These are phyloP conservation scores for Saccharomycopsis olivae DNA, from an alignment of 805 yeast species.

Conservation along the genomic window DNA sequence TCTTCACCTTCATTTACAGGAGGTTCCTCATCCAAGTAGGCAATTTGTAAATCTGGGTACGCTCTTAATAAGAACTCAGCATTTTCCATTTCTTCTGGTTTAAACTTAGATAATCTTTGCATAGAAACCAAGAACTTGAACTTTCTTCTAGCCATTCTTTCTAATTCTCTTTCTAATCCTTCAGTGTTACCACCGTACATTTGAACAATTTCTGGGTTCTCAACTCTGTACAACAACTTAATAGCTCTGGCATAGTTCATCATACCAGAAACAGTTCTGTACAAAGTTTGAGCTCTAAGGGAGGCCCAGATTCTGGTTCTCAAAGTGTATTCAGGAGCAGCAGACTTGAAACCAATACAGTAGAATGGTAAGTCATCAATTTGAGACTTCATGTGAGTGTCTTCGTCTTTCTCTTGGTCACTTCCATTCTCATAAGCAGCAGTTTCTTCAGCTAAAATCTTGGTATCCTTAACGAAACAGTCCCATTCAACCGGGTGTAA, in stretches of 20 bases:
- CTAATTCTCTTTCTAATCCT: constrained; percentile 52
- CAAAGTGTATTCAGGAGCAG: constrained; percentile 50
- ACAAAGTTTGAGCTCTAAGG: constrained; percentile 70
- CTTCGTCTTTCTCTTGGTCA: constrained; percentile 27
- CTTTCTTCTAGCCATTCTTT: constrained; percentile 67
- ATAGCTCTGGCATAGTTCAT: constrained; percentile 70
- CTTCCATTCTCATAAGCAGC: constrained; percentile 25
- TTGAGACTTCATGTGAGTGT: constrained; percentile 30
- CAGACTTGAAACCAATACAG: constrained; percentile 60
- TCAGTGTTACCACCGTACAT: constrained; percentile 48
- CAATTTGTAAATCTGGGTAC: constrained; percentile 55
- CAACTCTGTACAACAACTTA: constrained; percentile 55
- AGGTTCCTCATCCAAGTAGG: constrained; percentile 41
- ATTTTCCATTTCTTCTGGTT: constrained; percentile 54
- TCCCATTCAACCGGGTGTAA: constrained; percentile 73
- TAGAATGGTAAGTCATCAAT: constrained; percentile 59
- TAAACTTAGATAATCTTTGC: constrained; percentile 71
- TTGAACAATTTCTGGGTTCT: constrained; percentile 49
- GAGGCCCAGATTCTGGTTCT: constrained; percentile 87
- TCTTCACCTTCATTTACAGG: constrained; percentile 22
- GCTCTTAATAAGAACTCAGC: constrained; percentile 57
- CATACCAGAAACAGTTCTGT: constrained; percentile 76
- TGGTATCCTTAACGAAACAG: constrained; percentile 67
- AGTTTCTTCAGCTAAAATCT: constrained; percentile 46
- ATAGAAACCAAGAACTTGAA: constrained; percentile 74